Conservation (phyloP, 768 basidiomycete species). For the Panellus pusillus region DNA sequence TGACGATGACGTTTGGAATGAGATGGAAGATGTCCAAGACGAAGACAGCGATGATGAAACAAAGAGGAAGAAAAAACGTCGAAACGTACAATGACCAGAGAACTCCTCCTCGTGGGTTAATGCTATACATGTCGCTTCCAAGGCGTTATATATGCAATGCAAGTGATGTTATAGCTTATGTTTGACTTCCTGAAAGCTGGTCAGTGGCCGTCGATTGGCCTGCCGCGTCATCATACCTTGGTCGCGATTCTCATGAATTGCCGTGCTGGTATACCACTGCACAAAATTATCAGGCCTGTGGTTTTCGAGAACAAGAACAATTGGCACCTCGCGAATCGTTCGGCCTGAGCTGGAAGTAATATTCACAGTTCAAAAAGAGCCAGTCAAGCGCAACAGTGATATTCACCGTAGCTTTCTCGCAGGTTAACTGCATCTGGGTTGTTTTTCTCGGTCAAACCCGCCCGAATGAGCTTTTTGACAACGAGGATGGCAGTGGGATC, state of each 20-base stretch:
- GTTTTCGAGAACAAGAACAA: not conserved
- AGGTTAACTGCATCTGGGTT: conserved; percentile 64
- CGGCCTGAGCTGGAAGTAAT: conserved; percentile 52
- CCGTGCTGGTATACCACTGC: conserved; percentile 46
- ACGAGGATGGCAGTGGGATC: conserved; percentile 53
- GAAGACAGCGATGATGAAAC: conserved; percentile 35
- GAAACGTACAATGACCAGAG: conserved; percentile 14
- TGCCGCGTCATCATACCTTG: conserved; percentile 27
- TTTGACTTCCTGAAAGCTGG: conserved; percentile 44
- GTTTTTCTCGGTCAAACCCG: conserved; percentile 61
- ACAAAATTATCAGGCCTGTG: not conserved
- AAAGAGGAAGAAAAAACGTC: conserved; percentile 26
- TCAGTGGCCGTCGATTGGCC: no score
- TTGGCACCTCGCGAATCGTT: conserved; percentile 49
- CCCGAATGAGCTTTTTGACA: conserved; percentile 54
- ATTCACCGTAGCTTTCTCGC: conserved; percentile 61
- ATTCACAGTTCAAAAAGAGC: not conserved
- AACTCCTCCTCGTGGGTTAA: not conserved
- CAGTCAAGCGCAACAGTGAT: not conserved
- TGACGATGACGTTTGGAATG: conserved; percentile 71
- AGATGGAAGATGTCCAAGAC: conserved; percentile 51
- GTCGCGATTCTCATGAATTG: conserved; percentile 58
- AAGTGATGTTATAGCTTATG: conserved; percentile 51
- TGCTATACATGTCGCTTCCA: not conserved
- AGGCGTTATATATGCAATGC: no score